Conservation (phyloP, 2,329 filamentous ascomycete genomes). For the Emergomyces pasteurianus region DNA sequence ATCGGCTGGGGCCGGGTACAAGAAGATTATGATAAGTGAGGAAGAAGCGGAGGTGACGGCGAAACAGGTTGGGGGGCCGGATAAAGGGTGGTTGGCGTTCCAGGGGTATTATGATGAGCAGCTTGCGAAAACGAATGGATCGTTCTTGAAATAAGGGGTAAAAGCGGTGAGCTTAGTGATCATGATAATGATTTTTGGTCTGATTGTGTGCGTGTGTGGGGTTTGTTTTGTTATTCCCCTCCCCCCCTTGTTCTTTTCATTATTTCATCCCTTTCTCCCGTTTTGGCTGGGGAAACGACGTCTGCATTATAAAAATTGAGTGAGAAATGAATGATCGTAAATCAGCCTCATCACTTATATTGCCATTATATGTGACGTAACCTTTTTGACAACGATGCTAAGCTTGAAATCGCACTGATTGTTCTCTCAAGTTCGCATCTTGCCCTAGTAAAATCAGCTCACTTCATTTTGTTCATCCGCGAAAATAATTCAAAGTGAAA, state of each 20-base stretch:
- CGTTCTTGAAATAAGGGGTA: slow-evolving; percentile 33
- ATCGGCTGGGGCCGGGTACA: slow-evolving; percentile 25
- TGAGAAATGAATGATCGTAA: background rate
- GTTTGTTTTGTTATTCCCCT: background rate
- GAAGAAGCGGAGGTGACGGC: slow-evolving; percentile 16
- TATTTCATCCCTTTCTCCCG: too few species aligned
- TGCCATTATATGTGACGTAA: background rate
- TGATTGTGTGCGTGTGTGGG: background rate
- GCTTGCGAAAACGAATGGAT: slow-evolving; percentile 39
- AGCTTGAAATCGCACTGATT: background rate
- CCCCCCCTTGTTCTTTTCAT: background rate
- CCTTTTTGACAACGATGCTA: background rate
- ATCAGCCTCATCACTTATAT: background rate
- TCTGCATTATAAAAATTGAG: background rate
- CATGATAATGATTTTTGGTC: background rate
- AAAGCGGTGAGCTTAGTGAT: background rate
- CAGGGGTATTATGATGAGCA: slow-evolving; percentile 44
- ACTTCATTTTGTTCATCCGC: background rate
- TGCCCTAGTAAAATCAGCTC: background rate
- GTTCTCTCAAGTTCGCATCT: background rate
- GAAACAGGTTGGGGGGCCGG: slow-evolving; percentile 22
- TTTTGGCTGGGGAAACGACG: background rate
- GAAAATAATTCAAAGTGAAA: background rate
- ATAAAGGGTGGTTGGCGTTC: slow-evolving; percentile 43
- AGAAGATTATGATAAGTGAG: slow-evolving; percentile 17